phyloP scores from a whole-genome alignment of 2,329 filamentous ascomycete genomes.

The Orbilia quercus region DNA sequence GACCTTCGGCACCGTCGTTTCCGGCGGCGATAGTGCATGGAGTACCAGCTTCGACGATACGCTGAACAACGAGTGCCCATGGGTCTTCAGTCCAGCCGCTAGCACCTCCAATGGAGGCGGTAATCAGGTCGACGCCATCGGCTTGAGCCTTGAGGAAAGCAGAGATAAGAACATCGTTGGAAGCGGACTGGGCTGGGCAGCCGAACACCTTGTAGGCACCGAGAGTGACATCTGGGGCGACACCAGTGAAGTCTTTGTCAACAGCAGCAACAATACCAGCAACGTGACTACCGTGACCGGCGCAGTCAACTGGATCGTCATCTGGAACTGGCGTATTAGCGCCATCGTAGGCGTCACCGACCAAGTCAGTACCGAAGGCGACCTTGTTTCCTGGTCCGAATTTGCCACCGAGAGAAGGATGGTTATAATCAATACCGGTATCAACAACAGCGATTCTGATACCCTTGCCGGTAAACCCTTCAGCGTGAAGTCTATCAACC shows the following conservation, averaged over 20 bases:
- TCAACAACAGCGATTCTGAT: conserved; percentile 57
- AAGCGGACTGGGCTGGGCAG: conserved; percentile 53
- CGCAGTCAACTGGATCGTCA: conserved; percentile 58
- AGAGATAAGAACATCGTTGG: conserved; percentile 61
- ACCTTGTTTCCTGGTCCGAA: conserved; percentile 58
- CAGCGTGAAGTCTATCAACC: conserved; percentile 46
- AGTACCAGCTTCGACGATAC: conserved; percentile 66
- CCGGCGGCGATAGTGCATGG: conserved; percentile 68
- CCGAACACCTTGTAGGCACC: conserved; percentile 62
- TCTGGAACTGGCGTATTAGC: conserved; percentile 52
- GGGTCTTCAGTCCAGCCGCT: conserved; percentile 63
- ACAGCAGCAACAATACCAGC: conserved; percentile 59
- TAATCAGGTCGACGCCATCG: conserved; percentile 63
- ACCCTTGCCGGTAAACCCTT: conserved; percentile 40
- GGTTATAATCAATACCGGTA: conserved; percentile 59
- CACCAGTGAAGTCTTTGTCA: conserved; percentile 60
- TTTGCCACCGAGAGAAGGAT: conserved; percentile 58
- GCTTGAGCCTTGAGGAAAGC: conserved; percentile 61
- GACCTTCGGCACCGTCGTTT: conserved; percentile 67
- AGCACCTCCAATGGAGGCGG: conserved; percentile 62
- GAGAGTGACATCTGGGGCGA: conserved; percentile 61
- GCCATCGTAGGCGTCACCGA: conserved; percentile 57
- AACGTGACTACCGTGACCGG: conserved; percentile 59
- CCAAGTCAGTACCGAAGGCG: conserved; percentile 58
- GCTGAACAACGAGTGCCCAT: conserved; percentile 64